Evolutionary conservation across 2,329 filamentous ascomycete genomes (phyloP), one percentile per base, ranked within the genome.

Genomic region (Chaetomiaceae sp.): DNA sequence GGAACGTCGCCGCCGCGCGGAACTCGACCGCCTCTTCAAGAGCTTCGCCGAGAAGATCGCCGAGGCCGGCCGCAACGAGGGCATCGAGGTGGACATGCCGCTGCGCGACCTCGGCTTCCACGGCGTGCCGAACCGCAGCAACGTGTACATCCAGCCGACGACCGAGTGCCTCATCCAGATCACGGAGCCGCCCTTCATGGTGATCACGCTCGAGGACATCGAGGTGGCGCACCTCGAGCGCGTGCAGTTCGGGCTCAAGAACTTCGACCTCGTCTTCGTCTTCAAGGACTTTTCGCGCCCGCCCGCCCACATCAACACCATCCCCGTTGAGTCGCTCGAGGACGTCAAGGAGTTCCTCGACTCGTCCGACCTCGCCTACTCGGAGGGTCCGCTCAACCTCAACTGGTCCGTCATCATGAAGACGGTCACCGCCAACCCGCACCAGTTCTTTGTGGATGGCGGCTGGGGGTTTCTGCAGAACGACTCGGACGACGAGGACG

Each of bases 331-430:
- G 63, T 88, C 85, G 3, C 76, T 98, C 3, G 93, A 98, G 57
- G 84, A 88, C 44, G 91, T 98, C 56, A 97, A 97, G 68, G 94
- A 98, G 62, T 98, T 93, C 83, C 79, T 98, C 9, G 91, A 98
- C 67, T 90, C 85, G 1, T 90, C 93, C 38, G 91, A 98, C 62
- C 95, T 98, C 61, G 84, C 93, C 15, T 97, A 84, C 72, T 86
- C 82, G 11, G 94, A 98, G 67, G 93, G 93, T 47, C 93, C 91
- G 1, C 81, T 98, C 57, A 98, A 98, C 71, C 76, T 98, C 47
- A 97, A 97, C 75, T 98, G 93, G 93, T 86, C 87, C 10, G 95
- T 90, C 14, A 98, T 98, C 63, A 98, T 98, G 89, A 98, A 98
- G 76, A 98, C 93, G 0, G 90, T 98, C 20, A 91, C 86, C 17